Base-by-base conservation (phyloP, 2,329 filamentous ascomycete species). In the Leptographium wingfieldii region DNA sequence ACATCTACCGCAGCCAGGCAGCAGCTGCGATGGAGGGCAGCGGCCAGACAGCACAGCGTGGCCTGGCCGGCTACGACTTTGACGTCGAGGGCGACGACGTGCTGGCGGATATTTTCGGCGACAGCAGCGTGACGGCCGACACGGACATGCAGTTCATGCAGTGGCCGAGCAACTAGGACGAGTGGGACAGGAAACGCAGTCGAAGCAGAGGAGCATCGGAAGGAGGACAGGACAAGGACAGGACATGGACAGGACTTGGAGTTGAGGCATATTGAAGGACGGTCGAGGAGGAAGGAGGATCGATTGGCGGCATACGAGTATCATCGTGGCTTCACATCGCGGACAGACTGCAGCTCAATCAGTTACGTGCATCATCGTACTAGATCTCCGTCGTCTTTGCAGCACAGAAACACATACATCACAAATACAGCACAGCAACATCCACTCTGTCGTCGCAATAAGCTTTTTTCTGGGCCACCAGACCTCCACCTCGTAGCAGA, bases 1-100 rank as follows among this genome's bases (percentile, higher is more conserved):
- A 60, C 11, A 25, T 56, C 19, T 58, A 58, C 56, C 58, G 60
- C 43, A 53, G 22, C 22, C 56, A 61, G 25, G 5, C 60, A 12
- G 56, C 54, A 12, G 38, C 38, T 16, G 31, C 19, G n/a, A 31
- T 31, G 22, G 9, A 9, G 16, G 43, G 19, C 43, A n/a, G 14
- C 3, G 12, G 16, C 16, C 43, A 46, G 16, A 3, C 43, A 5
- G 43, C 16, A 6, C 16, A 19, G 43, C 29, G 16, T 16, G 9
- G 43, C 40, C 1, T 33, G 5, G 29, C 54, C 51, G 7, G 38
- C 33, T 6, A 38, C 31, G 53, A 35, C 31, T 55, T 25, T 19
- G 38, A 40, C 5, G 3, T 19, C 3, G 5, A n/a, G 5, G 31
- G 52, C 27, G 19, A 19, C 9, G 52, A 22, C 52, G 5, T 22